phyloP scores from a whole-genome alignment of 2,329 filamentous ascomycete species.

The Trichophyton benhamiae region DNA sequence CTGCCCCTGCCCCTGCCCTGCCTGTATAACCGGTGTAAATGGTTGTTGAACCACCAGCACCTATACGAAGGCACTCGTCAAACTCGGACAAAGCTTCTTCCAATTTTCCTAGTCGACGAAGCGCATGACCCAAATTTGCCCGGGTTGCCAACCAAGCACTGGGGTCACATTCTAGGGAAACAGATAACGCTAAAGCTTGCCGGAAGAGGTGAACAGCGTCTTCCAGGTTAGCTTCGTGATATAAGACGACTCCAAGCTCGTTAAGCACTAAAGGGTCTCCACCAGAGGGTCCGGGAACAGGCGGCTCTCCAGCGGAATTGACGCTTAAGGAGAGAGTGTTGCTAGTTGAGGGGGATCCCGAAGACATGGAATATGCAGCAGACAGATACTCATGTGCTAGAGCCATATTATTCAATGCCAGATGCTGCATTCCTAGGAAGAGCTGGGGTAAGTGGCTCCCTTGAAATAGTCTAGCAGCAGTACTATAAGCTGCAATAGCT shows the following conservation, averaged over 20 bases:
- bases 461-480: conserved; percentile 86
- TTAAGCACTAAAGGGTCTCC: conserved; percentile 80
- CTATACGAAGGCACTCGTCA: conserved; percentile 72
- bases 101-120: conserved; percentile 57
- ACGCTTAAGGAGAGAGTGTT: conserved; percentile 16
- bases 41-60: conserved; percentile 59
- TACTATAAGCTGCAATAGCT: conserved; percentile 94
- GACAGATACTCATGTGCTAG: conserved; percentile 90
- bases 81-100: conserved; percentile 67
- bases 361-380: conserved; percentile 59
- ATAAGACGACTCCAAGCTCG: conserved; percentile 91
- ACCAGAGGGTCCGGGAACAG: conserved; percentile 37
- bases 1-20: conserved; percentile 24
- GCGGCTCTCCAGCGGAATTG: conserved; percentile 15
- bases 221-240: conserved; percentile 70
- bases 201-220: conserved; percentile 68
- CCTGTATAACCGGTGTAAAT: conserved; percentile 58
- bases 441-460: conserved; percentile 91
- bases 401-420: conserved; percentile 87
- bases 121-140: conserved; percentile 80
- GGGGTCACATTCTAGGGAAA: conserved; percentile 69
- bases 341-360: conserved; percentile 25
- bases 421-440: conserved; percentile 96
- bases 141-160: conserved; percentile 72
- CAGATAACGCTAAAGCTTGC: conserved; percentile 62